phyloP scores from a whole-genome alignment of 2,329 filamentous ascomycete genomes.

The Pezicula neosporulosa region DNA sequence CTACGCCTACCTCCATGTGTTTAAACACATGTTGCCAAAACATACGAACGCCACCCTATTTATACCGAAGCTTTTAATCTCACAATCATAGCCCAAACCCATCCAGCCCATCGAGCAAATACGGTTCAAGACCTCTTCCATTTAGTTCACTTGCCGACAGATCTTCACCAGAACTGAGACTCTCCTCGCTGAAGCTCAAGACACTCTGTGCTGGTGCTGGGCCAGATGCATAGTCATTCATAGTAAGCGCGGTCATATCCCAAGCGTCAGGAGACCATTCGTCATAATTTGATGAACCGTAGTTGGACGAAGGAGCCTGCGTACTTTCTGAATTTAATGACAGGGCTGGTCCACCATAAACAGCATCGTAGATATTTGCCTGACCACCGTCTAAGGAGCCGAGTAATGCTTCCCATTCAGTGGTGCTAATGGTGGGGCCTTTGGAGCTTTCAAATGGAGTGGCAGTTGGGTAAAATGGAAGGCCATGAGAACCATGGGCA shows the following conservation, averaged over 20 bases:
- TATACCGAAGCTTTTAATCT: too few relatives aligned
- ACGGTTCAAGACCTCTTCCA: background rate
- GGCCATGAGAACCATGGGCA: slow-evolving; percentile 18
- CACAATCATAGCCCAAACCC: slow-evolving; percentile 4
- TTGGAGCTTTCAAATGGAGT: slow-evolving; percentile 34
- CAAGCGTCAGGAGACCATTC: slow-evolving; percentile 57
- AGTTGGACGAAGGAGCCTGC: slow-evolving; percentile 7
- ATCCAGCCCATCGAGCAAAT: slow-evolving; percentile 2
- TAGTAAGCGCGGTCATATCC: slow-evolving; percentile 35
- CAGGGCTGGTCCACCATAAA: slow-evolving; percentile 63
- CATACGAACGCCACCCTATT: too few relatives aligned
- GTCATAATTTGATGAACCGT: slow-evolving; percentile 17
- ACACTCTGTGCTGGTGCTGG: slow-evolving; percentile 45
- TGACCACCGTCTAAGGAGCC: slow-evolving; percentile 76
- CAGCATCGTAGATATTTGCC: slow-evolving; percentile 80
- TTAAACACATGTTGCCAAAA: too few relatives aligned
- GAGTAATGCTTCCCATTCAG: slow-evolving; percentile 81
- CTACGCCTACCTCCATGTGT: too few relatives aligned
- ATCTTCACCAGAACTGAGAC: slow-evolving; percentile 49
- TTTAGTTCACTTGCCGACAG: slow-evolving; percentile 19
- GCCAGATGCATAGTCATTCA: slow-evolving; percentile 30
- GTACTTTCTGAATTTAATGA: slow-evolving; percentile 6
- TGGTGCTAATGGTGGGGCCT: slow-evolving; percentile 47
- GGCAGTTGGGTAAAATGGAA: slow-evolving; percentile 26
- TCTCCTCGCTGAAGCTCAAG: slow-evolving; percentile 57